These are phyloP conservation scores for Boechera divaricarpa DNA, from an alignment of 345 rosid genomes.

Conservation along the genomic window DNA sequence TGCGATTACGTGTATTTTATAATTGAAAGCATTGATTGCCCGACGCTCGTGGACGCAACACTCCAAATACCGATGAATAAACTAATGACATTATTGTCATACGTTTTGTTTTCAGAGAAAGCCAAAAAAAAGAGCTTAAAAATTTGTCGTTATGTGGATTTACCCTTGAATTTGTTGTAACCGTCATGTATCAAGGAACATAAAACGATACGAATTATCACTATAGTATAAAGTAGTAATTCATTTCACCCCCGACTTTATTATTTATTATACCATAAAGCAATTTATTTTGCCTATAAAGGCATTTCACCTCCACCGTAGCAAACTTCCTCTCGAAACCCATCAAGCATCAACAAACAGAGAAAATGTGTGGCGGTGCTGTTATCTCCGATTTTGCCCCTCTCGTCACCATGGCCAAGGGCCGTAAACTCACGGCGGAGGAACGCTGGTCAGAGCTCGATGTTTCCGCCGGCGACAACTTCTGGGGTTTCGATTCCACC, in stretches of 20 bases:
- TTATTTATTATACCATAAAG: constrained; percentile 11
- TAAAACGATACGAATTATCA: not conserved
- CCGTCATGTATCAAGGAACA: constrained; percentile 34
- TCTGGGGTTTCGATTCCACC: constrained; percentile 50
- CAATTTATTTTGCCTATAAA: constrained; percentile 35
- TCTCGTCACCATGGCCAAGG: constrained; percentile 45
- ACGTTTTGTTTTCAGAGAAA: constrained; percentile 21
- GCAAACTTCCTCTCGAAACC: constrained; percentile 17
- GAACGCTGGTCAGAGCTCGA: constrained; percentile 77
- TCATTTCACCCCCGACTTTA: not conserved
- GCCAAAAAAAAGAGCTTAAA: not conserved
- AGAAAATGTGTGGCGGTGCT: constrained; percentile 87
- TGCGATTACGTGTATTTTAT: constrained; percentile 17
- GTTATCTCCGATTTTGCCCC: constrained; percentile 56
- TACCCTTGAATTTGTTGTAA: constrained; percentile 15
- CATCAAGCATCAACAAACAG: not conserved
- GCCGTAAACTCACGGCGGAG: constrained; percentile 54
- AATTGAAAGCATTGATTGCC: constrained; percentile 4
- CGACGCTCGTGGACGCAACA: constrained; percentile 40
- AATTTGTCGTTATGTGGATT: constrained; percentile 24
- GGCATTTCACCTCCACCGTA: constrained; percentile 4
- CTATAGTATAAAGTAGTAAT: not conserved
- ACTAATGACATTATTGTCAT: not conserved
- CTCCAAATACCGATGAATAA: constrained; percentile 5
- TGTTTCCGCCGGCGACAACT: constrained; percentile 50